A percentile compares a stretch with the other conserved stretches of the same genome.
phyloP scores from a whole-genome alignment of 305 asterid genomes.

The Fraxinus floribunda region DNA sequence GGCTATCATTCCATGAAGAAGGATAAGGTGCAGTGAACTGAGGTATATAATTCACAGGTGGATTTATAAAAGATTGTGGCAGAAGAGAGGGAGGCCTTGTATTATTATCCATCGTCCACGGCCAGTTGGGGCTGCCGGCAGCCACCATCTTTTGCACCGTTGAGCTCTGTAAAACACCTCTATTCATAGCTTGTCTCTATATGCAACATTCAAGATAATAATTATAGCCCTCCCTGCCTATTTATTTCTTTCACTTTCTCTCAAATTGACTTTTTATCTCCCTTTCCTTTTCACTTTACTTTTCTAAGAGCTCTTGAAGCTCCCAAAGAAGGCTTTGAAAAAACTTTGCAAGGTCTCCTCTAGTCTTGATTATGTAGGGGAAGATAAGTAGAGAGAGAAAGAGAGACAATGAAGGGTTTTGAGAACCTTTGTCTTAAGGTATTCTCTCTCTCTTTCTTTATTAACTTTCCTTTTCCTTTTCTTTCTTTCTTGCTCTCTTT shows the following conservation, averaged over 20 bases:
- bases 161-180: conserved; percentile 52
- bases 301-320: conserved; percentile 29
- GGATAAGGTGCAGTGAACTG: conserved; percentile 27
- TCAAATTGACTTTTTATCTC: conserved; percentile 17
- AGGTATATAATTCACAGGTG: neutral
- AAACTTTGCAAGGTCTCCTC: conserved; percentile 47
- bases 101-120: conserved; percentile 39
- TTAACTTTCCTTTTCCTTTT: conserved; percentile 24
- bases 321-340: conserved; percentile 38
- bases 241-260: conserved; percentile 15
- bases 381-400: conserved; percentile 20
- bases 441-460: conserved; percentile 37
- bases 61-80: conserved; percentile 12
- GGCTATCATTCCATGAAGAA: conserved; percentile 46
- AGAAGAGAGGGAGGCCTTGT: conserved; percentile 44
- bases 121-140: conserved; percentile 51
- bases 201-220: neutral
- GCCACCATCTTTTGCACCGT: conserved; percentile 56
- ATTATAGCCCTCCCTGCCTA: conserved; percentile 2
- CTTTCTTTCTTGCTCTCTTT: conserved; percentile 15
- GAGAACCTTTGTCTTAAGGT: conserved; percentile 33
- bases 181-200: conserved; percentile 39
- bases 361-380: conserved; percentile 49
- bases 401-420: conserved; percentile 27
- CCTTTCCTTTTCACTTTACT: conserved; percentile 30